Conservation (phyloP, 1,284 basidiomycete species). For the Phellopilus nigrolimitatus region DNA sequence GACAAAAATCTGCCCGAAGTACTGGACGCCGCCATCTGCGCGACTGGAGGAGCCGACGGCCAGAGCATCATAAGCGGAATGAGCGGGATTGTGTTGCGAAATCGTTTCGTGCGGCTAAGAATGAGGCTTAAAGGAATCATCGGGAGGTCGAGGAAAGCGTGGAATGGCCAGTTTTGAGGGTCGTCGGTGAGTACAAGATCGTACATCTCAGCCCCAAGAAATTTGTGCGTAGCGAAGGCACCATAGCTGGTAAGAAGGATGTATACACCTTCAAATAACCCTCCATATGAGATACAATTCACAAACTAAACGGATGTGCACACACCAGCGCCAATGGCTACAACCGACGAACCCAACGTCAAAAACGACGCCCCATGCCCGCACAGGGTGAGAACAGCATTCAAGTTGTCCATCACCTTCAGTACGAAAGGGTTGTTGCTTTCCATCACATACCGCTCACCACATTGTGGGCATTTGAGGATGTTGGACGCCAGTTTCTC, state of each 20-base stretch:
- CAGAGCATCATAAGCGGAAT: slow-evolving; percentile 59
- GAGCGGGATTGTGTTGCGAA: slow-evolving; percentile 44
- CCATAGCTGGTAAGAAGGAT: slow-evolving; percentile 63
- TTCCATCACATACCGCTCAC: slow-evolving; percentile 57
- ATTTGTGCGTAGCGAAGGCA: slow-evolving; percentile 61
- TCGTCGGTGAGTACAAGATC: slow-evolving; percentile 58
- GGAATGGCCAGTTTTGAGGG: slow-evolving; percentile 63
- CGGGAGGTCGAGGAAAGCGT: slow-evolving; percentile 67
- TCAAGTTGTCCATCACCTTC: slow-evolving; percentile 43
- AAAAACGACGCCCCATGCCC: slow-evolving; percentile 48
- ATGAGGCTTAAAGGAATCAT: slow-evolving; percentile 53
- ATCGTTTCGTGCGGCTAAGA: slow-evolving; percentile 48
- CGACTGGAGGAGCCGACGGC: slow-evolving; percentile 49
- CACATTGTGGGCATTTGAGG: slow-evolving; percentile 76
- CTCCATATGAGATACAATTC: not conserved
- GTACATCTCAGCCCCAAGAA: slow-evolving; percentile 62
- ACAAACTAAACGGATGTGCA: slow-evolving; percentile 19
- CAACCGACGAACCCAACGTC: slow-evolving; percentile 40
- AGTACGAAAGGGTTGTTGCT: slow-evolving; percentile 55
- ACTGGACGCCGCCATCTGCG: slow-evolving; percentile 4
- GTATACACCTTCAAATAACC: slow-evolving; percentile 46
- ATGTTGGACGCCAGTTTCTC: slow-evolving; percentile 48
- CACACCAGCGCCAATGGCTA: slow-evolving; percentile 39
- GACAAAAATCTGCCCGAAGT: not conserved
- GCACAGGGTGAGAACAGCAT: slow-evolving; percentile 41